Base-by-base conservation (phyloP, 176 grass and related monocot species). In the Hordeum marinum region DNA sequence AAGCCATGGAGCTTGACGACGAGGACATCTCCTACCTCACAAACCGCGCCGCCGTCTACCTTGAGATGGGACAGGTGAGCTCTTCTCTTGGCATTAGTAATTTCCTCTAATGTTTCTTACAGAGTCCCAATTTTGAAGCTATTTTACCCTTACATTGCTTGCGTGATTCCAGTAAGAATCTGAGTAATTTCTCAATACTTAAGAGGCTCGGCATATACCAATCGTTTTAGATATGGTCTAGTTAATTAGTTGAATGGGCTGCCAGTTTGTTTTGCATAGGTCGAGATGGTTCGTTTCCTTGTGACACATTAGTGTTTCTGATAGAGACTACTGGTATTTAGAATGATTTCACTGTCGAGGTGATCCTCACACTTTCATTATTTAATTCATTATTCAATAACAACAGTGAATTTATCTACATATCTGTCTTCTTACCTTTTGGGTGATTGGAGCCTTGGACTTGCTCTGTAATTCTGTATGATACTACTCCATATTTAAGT, bases 41-140 rank as follows among this genome's bases (percentile, higher is more conserved):
- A 32, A 99, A 99, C 76, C 63, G 94, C 18, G 97, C 97, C 63
- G 97, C 97, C 0, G 97, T 99, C 63, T 99, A 94, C 94, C 87
- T 99, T 50, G 97, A 99, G 88, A 99, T 96, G 88, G 93, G 91
- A 92, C 90, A 96, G 94, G 97, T 94, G 64, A 89, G 14, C 10
- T 79, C 39, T 72, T 32, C 1, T 77, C 6, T 31, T 13, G 8
- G 64, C 54, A 57, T 40, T 29, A 23, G 9, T 41, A 23, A 46
- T 32, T 83, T 85, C 40, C 29, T 78, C 3, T 18, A 62, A 63
- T 84, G 74, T 65, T 66, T 26, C 1, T 2, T 25, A 27, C 12
- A 27, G 12, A 46, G n/a, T 73, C 40, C 23, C 17, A 46, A 72
- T 17, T 72, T 27, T 46, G 11, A 27, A 27, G n/a, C 20, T 25